These are phyloP conservation scores for Penicillium digitatum DNA, from an alignment of 2,329 filamentous ascomycete genomes.

Conservation along the genomic window DNA sequence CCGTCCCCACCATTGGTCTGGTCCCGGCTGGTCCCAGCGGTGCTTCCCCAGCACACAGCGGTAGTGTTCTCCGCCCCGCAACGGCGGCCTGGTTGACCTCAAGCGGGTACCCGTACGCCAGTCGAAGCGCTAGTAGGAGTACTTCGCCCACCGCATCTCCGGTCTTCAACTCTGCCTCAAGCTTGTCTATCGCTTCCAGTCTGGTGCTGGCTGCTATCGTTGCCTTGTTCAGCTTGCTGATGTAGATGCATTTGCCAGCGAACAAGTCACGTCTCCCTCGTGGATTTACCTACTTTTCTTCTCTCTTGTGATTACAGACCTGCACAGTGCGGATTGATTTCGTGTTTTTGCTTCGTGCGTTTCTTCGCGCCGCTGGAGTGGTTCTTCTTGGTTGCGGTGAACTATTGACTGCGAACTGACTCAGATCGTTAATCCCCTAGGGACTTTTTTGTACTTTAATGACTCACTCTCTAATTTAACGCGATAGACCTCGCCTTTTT, in stretches of 20 bases:
- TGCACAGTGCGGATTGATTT: constrained; percentile 1
- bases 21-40: constrained; percentile 25
- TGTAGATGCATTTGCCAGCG: constrained; percentile 1
- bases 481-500: constrained; percentile 14
- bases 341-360: not conserved
- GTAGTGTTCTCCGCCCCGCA: constrained; percentile 19
- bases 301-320: not conserved
- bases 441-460: constrained; percentile 13
- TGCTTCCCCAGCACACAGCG: constrained; percentile 18
- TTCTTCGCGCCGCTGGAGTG: not conserved
- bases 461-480: constrained; percentile 12
- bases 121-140: not conserved
- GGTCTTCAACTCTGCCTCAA: constrained; percentile 14
- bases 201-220: constrained; percentile 13
- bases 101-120: not conserved
- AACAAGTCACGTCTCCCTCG: not conserved
- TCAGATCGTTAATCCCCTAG: not conserved
- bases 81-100: constrained; percentile 13
- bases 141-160: constrained; percentile 9
- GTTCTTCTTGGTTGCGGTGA: not conserved
- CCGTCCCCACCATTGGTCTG: constrained; percentile 31
- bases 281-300: not conserved
- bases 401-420: constrained; percentile 2
- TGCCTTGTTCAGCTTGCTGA: constrained; percentile 11
- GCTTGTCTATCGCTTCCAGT: constrained; percentile 9